Conservation (phyloP, 768 basidiomycete genomes). For the Boletales sp. region DNA sequence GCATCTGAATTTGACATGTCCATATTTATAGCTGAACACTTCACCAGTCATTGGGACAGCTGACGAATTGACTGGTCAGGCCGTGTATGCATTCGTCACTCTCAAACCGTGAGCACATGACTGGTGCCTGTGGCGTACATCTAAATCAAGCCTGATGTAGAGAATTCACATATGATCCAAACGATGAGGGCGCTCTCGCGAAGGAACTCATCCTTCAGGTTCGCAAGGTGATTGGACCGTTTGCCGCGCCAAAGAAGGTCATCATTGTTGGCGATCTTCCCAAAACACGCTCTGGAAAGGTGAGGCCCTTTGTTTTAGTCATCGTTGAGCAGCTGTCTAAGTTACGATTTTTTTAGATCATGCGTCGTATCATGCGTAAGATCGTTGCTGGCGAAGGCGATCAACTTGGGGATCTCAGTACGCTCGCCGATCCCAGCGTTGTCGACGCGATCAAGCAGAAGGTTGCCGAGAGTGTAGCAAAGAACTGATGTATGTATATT, state of each 20-base stretch:
- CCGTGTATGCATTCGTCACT: slow-evolving; percentile 92
- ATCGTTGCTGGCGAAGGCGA: slow-evolving; percentile 93
- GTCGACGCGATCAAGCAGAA: slow-evolving; percentile 84
- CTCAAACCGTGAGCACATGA: slow-evolving; percentile 74
- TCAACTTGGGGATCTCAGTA: slow-evolving; percentile 92
- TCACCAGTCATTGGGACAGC: slow-evolving; percentile 69
- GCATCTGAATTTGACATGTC: slow-evolving; percentile 6
- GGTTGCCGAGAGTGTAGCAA: slow-evolving; percentile 46
- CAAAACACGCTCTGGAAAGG: slow-evolving; percentile 95
- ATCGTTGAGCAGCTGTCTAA: not conserved
- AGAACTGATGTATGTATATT: slow-evolving; percentile 16
- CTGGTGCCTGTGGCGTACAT: not conserved
- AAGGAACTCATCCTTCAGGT: slow-evolving; percentile 96
- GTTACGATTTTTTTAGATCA: slow-evolving; percentile 50
- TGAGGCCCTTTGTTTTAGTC: not conserved
- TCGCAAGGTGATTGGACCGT: slow-evolving; percentile 96
- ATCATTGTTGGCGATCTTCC: slow-evolving; percentile 81
- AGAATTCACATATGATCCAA: slow-evolving; percentile 74
- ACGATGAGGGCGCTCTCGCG: slow-evolving; percentile 62
- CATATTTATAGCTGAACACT: slow-evolving; percentile 5
- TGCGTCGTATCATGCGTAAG: slow-evolving; percentile 96
- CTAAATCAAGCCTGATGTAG: slow-evolving; percentile 30
- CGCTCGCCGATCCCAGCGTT: slow-evolving; percentile 82
- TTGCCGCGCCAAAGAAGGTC: slow-evolving; percentile 95
- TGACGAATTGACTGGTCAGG: slow-evolving; percentile 89